Evolutionary conservation across 805 yeast species (phyloP), one percentile per base, ranked within the genome.

Genomic region (Huiozyma naganishii): DNA sequence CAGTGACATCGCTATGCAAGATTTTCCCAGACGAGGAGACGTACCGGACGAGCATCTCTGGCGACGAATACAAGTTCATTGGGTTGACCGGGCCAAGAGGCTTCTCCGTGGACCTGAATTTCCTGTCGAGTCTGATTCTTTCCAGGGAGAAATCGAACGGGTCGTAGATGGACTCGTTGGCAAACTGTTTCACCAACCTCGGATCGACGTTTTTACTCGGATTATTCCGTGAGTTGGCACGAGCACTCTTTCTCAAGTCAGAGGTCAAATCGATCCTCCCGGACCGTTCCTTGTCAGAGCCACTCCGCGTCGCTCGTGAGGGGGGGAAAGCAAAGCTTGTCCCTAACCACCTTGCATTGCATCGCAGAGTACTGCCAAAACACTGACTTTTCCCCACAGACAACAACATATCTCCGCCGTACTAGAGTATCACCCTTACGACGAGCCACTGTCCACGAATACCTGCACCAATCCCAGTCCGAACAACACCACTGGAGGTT

Each of bases 101-200:
- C 27, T 34, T 48, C 6, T 32, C 33, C 23, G 32, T 40, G 32
- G 54, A 54, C 46, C 59, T 45, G 34, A 50, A 42, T 49, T 68
- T 71, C 49, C 60, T 68, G 39, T 76, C 79, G 52, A 77, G 72
- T 47, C 71, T 68, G 34, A 76, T 54, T 51, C 73, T 76, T 39
- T 80, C 76, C 54, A 77, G 62, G 29, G 84, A 74, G 53, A 86
- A 85, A 61, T 85, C 95, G 63, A 80, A 81, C 41, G 95, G 92
- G 52, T 83, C 90, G 58, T 87, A 87, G 0, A 77, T 73, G 5
- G 64, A 44, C 62, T 70, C 54, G 67, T 72, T 32, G 71, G 62
- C 30, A 36, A 46, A 74, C 69, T 7, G 50, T 45, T 41, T 67
- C 62, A 49, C 64, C 62, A 41, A 67, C 53, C 42, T 53, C 48